Base-by-base conservation (phyloP, 2,329 filamentous ascomycete species). In the Fusarium graminum region DNA sequence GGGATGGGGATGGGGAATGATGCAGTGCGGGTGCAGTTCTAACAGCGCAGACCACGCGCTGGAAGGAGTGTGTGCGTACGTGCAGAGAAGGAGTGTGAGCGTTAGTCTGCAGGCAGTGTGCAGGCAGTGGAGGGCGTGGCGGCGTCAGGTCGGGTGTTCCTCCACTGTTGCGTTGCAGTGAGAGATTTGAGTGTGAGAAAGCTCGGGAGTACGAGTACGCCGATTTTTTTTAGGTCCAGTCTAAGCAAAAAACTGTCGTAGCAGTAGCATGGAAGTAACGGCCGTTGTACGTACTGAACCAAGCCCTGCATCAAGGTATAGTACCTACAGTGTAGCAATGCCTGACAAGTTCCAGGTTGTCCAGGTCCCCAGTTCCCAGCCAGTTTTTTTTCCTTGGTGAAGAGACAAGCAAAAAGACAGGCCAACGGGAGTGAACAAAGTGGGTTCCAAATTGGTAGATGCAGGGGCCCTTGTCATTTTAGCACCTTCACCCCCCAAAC, bases 1-100 rank as follows among this genome's bases (percentile, higher is more conserved):
- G n/a, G n/a, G n/a, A n/a, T n/a, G n/a, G n/a, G n/a, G 66, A 61
- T 59, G 64, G 71, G 49, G 67, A 68, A 68, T 68, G 65, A 68
- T 68, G 65, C 65, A 59, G 55, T 60, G 19, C 22, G 43, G 32
- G 55, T 60, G 39, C 54, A 57, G 50, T 46, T 34, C 30, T 29
- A 30, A 46, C 49, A 34, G 40, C 22, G 30, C 40, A 32, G 39
- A 53, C 22, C 32, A 36, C n/a, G n/a, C n/a, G n/a, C 54, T 57
- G 40, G 32, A 43, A 32, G 38, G 44, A 52, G 30, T 43, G 30
- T 25, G 41, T 52, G 32, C 46, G 54, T 42, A 32, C 44, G 44
- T 43, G 19, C 36, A 58, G 26, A 42, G 47, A 58, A n/a, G 30
- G 47, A 38, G 52, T 40, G 19, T 59, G 55, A 42, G 40, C n/a